Evolutionary conservation across 306 rosid genomes (phyloP), one percentile per base, ranked within the genome.

Genomic region (Rosa persica): DNA sequence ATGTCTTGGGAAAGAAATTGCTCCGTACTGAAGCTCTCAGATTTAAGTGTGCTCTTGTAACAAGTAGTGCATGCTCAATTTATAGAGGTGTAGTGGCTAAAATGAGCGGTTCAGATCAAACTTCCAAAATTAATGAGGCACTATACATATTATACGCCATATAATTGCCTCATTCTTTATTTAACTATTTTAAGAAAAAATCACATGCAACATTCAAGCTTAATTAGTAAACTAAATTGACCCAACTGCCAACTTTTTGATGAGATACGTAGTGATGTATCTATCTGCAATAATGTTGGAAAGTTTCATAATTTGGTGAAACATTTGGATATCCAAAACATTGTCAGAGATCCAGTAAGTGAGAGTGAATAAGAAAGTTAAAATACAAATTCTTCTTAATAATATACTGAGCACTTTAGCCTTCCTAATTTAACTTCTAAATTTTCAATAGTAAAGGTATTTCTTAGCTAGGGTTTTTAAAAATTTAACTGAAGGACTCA

Each of bases 101-200:
- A 51, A 36, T 64, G 51, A 34, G 52, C 40, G 79, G 79, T 20
- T 65, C 15, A 64, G 62, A 48, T 76, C n/a, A 48, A 47, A 46
- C 64, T 48, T 34, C 61, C 48, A 64, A 34, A 49, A 10, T 16
- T 64, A 64, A 36, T 34, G 6, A 6, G 67, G 42, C 39, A 27
- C 43, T 13, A 17, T 34, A 36, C 22, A 65, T 7, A 1, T 65
- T 7, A 2, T 19, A 55, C 36, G 27, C 40, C 39, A 61, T 60
- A 8, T 12, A 60, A 39, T 42, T 8, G 8, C 44, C 44, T 42
- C 36, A 30, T 30, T 30, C 44, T 42, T 42, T 6, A 6, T 42
- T 42, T 5, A 42, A 42, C 6, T 0, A 5, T 30, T 30, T 30
- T 42, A 5, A 6, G 8, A 42, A 15, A 17, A 2, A 36, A 17